Percentiles rank a stretch among this genome's conserved stretches.
phyloP scores from a whole-genome alignment of 331 rosid species.

The Quercus lobata region DNA sequence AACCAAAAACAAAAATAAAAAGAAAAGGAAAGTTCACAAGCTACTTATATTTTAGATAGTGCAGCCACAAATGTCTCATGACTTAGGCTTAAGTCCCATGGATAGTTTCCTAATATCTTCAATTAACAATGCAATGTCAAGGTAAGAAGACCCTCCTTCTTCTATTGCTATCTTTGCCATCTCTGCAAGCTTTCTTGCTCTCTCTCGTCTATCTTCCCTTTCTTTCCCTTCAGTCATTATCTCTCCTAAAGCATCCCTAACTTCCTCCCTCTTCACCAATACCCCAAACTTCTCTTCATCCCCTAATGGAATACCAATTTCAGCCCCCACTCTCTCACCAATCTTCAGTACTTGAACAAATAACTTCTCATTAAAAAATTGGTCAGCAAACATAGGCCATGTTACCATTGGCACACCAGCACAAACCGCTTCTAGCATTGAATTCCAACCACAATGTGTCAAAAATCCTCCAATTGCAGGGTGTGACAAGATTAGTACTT shows the following conservation, averaged over 20 bases:
- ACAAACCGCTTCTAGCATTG: conserved; percentile 36
- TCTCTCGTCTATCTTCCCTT: conserved; percentile 19
- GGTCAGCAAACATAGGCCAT: conserved; percentile 47
- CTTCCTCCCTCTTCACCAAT: conserved; percentile 17
- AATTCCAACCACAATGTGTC: conserved; percentile 55
- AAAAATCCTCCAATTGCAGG: conserved; percentile 38
- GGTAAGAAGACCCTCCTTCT: conserved; percentile 28
- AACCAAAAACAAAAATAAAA: too few species aligned
- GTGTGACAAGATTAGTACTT: conserved; percentile 38
- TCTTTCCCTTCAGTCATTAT: conserved; percentile 20
- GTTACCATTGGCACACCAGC: conserved; percentile 47
- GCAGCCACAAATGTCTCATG: too few species aligned
- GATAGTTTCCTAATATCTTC: neutral
- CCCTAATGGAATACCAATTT: conserved; percentile 11
- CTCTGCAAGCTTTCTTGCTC: neutral
- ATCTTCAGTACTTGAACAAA: conserved; percentile 26
- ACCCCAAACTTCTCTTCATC: conserved; percentile 29
- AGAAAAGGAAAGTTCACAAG: too few species aligned
- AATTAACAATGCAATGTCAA: conserved; percentile 5
- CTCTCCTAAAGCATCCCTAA: conserved; percentile 13
- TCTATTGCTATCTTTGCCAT: conserved; percentile 26
- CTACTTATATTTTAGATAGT: too few species aligned
- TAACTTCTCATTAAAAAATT: conserved; percentile 30
- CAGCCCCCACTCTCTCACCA: conserved; percentile 38
- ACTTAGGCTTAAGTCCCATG: neutral